Conservation (phyloP, 257 asterid genomes). For the Lycium barbarum region DNA sequence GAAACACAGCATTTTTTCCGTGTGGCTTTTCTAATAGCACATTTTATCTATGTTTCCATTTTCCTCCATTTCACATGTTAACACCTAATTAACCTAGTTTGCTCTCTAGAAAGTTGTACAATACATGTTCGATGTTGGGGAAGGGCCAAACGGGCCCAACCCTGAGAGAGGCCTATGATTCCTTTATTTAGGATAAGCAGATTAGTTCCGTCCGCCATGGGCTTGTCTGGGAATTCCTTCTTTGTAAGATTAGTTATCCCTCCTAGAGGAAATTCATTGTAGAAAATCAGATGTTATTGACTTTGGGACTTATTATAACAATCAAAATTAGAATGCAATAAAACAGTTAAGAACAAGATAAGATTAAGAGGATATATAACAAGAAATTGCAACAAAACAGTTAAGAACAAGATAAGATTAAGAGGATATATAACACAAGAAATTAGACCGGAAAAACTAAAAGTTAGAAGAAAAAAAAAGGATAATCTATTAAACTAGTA, state of each 20-base stretch:
- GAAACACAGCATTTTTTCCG: constrained; percentile 10
- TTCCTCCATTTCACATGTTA: constrained; percentile 27
- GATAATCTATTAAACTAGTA: no score
- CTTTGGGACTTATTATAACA: no score
- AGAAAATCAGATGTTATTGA: no score
- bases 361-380: no score
- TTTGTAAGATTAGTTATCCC: background rate
- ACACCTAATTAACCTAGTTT: background rate
- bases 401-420: no score
- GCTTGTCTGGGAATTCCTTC: background rate
- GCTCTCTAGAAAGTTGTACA: background rate
- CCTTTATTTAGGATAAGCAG: background rate
- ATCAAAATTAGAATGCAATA: no score
- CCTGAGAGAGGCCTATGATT: background rate
- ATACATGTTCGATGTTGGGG: background rate
- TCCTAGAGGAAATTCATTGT: background rate
- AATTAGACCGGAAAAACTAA: no score
- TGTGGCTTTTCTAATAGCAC: constrained; percentile 23
- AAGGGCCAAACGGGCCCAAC: constrained; percentile 13
- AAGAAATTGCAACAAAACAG: no score
- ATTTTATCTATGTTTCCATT: constrained; percentile 41
- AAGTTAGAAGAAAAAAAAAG: no score
- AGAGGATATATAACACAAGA: no score
- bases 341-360: no score
- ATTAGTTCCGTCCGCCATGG: background rate